A percentile compares a stretch with the other conserved stretches of the same genome.
phyloP scores from a whole-genome alignment of 805 yeast genomes.

The Yarrowia yakushimensis region DNA sequence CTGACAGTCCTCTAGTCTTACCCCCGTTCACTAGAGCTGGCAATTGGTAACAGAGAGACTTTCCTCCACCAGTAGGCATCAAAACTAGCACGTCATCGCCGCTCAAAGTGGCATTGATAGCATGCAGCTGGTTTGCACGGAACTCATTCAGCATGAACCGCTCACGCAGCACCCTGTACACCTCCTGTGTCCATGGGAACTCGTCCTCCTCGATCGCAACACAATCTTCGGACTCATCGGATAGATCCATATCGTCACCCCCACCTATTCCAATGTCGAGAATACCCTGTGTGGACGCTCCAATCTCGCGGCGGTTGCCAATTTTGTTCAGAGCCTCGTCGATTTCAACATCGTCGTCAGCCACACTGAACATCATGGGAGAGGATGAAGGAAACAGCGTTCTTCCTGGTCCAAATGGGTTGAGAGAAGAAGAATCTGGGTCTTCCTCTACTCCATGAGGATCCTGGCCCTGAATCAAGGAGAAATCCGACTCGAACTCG shows the following conservation, averaged over 20 bases:
- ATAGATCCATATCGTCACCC: not conserved
- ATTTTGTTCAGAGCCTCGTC: not conserved
- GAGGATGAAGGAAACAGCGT: not conserved
- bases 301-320: not conserved
- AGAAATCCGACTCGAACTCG: constrained; percentile 11
- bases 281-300: constrained; percentile 5
- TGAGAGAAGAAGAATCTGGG: not conserved
- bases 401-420: not conserved
- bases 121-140: constrained; percentile 81
- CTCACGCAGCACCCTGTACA: constrained; percentile 51
- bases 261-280: not conserved
- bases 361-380: not conserved
- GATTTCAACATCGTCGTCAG: not conserved
- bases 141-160: constrained; percentile 65
- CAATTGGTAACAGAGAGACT: constrained; percentile 89
- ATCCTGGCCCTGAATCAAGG: not conserved
- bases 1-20: constrained; percentile 73
- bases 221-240: not conserved
- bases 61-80: constrained; percentile 99
- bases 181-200: constrained; percentile 66
- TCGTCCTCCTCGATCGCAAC: constrained; percentile 1
- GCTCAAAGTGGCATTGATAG: constrained; percentile 65
- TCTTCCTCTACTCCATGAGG: not conserved
- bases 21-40: constrained; percentile 85
- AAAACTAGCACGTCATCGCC: constrained; percentile 90